Conservation (phyloP, 257 asterid species). For the Scutellaria minor region DNA sequence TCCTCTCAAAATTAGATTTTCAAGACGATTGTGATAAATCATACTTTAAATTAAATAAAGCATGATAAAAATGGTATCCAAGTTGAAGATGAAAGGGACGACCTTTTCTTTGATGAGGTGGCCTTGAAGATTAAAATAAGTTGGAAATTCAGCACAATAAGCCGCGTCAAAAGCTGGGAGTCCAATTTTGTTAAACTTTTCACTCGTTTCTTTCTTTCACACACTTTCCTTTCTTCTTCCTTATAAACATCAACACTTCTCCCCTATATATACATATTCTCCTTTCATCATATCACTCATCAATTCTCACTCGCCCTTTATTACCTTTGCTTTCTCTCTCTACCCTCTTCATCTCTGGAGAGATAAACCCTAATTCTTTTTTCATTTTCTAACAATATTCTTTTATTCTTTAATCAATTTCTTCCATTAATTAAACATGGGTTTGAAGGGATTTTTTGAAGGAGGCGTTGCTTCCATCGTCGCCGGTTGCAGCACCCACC, state of each 20-base stretch:
- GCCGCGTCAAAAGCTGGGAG: background rate
- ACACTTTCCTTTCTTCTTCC: constrained; percentile 14
- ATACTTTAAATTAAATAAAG: too few species aligned
- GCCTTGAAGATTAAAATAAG: too few species aligned
- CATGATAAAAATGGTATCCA: too few species aligned
- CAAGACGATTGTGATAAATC: too few species aligned
- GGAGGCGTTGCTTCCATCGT: constrained; percentile 71
- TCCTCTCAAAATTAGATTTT: too few species aligned
- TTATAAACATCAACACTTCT: background rate
- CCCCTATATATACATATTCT: background rate
- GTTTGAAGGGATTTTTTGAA: constrained; percentile 58
- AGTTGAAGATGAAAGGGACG: too few species aligned
- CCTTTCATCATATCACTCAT: too few species aligned
- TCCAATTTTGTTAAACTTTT: background rate
- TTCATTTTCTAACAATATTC: background rate
- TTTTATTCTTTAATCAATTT: too few species aligned
- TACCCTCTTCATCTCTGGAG: background rate
- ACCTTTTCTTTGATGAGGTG: too few species aligned
- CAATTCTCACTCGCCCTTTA: background rate
- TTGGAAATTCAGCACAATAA: background rate
- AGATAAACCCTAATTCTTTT: background rate
- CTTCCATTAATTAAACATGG: background rate
- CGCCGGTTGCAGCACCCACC: constrained; percentile 74
- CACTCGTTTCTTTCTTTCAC: too few species aligned
- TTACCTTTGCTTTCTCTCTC: too few species aligned